A percentile compares a stretch with the other conserved stretches of the same genome.
phyloP scores from a whole-genome alignment of 2,329 filamentous ascomycete species.

The Zymoseptoria passerinii region DNA sequence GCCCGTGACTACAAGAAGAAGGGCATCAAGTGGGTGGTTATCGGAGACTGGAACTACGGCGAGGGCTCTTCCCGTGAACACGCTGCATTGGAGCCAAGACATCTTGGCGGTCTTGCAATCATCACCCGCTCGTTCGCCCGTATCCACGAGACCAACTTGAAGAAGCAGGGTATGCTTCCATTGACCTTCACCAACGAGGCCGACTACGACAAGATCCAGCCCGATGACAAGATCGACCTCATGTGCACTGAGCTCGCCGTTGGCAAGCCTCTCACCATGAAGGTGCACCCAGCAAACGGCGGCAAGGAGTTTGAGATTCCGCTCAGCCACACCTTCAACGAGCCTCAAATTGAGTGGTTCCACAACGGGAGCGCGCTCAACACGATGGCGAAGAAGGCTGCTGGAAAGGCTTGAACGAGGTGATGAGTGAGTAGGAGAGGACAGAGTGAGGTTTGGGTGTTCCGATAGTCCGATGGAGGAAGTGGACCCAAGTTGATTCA shows the following conservation, averaged over 20 bases:
- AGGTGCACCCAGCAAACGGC: slow-evolving; percentile 85
- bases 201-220: slow-evolving; percentile 95
- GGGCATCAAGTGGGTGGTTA: slow-evolving; percentile 91
- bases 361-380: slow-evolving; percentile 95
- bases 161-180: slow-evolving; percentile 99
- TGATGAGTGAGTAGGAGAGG: neutral
- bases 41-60: slow-evolving; percentile 99
- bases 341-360: slow-evolving; percentile 97
- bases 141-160: slow-evolving; percentile 99
- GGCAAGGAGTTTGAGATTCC: slow-evolving; percentile 65
- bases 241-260: slow-evolving; percentile 81
- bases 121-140: slow-evolving; percentile 92
- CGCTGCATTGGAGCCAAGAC: slow-evolving; percentile 92
- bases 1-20: slow-evolving; percentile 98
- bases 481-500: neutral
- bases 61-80: slow-evolving; percentile 98
- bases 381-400: slow-evolving; percentile 77
- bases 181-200: slow-evolving; percentile 89
- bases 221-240: slow-evolving; percentile 86
- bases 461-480: neutral
- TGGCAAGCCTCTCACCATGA: slow-evolving; percentile 85
- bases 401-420: slow-evolving; percentile 1
- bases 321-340: slow-evolving; percentile 96
- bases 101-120: slow-evolving; percentile 94
- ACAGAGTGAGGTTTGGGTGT: neutral